These are phyloP conservation scores for Boletus subluridellus DNA, from an alignment of 1,284 basidiomycete species.

Conservation along the genomic window DNA sequence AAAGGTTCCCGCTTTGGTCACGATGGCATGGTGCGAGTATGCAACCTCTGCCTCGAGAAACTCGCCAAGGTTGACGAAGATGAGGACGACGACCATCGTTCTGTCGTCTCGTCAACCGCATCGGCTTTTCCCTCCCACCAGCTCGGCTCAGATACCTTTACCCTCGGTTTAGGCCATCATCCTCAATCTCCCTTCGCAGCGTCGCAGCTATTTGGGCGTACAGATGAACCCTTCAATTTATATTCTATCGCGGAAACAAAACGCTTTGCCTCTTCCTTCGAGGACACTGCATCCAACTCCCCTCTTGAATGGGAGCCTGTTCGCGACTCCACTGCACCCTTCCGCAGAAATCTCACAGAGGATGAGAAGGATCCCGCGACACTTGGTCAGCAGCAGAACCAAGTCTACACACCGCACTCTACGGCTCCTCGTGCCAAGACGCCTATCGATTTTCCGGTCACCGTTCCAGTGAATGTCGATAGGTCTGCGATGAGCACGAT, in stretches of 20 bases:
- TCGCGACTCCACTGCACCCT: constrained; percentile 70
- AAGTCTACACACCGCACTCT: constrained; percentile 34
- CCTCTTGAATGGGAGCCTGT: constrained; percentile 50
- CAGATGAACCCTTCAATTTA: constrained; percentile 71
- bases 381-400: constrained; percentile 43
- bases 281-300: constrained; percentile 51
- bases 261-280: constrained; percentile 50
- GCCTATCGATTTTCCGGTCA: constrained; percentile 53
- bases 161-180: constrained; percentile 47
- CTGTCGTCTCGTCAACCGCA: constrained; percentile 63
- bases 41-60: constrained; percentile 91
- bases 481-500: constrained; percentile 59
- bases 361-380: constrained; percentile 64
- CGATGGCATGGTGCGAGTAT: constrained; percentile 88
- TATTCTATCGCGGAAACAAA: constrained; percentile 77
- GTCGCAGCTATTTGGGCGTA: constrained; percentile 74
- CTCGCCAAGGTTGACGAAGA: constrained; percentile 76
- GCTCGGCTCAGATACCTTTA: constrained; percentile 42
- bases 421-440: constrained; percentile 47
- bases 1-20: constrained; percentile 92
- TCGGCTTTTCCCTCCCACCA: constrained; percentile 51
- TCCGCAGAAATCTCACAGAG: constrained; percentile 74
- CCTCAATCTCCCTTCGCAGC: constrained; percentile 86
- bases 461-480: constrained; percentile 48
- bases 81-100: constrained; percentile 78